Evolutionary conservation across 2,329 filamentous ascomycete genomes (phyloP), one percentile per base, ranked within the genome.

Genomic region (Pyrenochaeta sp.): DNA sequence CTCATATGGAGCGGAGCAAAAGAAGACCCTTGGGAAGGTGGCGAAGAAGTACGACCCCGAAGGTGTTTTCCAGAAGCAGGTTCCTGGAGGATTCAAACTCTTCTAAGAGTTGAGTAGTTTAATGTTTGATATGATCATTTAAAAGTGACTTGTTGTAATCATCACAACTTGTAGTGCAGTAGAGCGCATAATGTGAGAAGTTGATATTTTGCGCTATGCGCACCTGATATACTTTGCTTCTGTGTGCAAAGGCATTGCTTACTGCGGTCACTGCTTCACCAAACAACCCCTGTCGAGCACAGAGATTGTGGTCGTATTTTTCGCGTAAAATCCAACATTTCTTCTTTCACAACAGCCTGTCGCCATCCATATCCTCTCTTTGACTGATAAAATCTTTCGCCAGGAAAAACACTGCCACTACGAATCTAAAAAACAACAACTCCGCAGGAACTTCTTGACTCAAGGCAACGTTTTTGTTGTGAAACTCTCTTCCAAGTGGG

Each of bases 61-160:
- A 7, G 63, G 64, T 18, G 18, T 69, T 1, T 69, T 69, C 37
- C 69, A 71, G 47, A 63, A 49, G 5, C 61, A 62, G 50, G 50
- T 63, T 5, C 53, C 54, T 7, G 57, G 59, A 7, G 66, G 66
- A 2, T 67, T 69, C 45, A 69, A 68, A 47, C 35, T 66, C 3
- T 60, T 54, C 6, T 59, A 42, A 7, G 21, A 2, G 10, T n/a
- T n/a, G n/a, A n/a, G n/a, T n/a, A n/a, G n/a, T n/a, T n/a, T n/a
- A n/a, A n/a, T n/a, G n/a, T n/a, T n/a, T n/a, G n/a, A n/a, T n/a
- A n/a, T n/a, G n/a, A n/a, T n/a, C n/a, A n/a, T n/a, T n/a, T n/a
- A n/a, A n/a, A n/a, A n/a, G n/a, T n/a, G n/a, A n/a, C n/a, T n/a
- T n/a, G n/a, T n/a, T n/a, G n/a, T n/a, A n/a, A n/a, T n/a, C n/a